Base-by-base conservation (phyloP, 768 basidiomycete species). In the Psilocybe cubensis region DNA sequence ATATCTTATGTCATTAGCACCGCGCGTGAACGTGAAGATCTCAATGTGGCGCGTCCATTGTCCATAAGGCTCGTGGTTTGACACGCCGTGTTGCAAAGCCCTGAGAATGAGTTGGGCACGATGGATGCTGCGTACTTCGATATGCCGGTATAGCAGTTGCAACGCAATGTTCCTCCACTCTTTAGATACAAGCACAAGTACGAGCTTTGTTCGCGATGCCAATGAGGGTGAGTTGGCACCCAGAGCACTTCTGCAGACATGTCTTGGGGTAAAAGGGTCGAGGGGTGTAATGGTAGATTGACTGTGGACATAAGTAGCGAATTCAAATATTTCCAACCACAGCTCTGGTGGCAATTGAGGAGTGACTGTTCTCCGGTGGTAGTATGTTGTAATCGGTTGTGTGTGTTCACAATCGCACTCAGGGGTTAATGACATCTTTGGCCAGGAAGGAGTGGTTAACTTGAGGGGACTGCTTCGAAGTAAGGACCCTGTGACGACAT, bases 281-380 rank as follows among this genome's bases (percentile, higher is more conserved):
- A 78, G 62, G 8, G 79, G 79, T 20, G 70, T 70, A 59, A 84
- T 71, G 28, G 78, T 74, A 43, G 74, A 71, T 42, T 78, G 68
- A 7, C 69, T 70, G 58, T 80, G 77, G 48, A 80, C 71, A 64
- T 81, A 77, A 14, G 82, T 83, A 4, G 81, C 78, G 64, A 81
- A 83, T 54, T 81, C 76, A 66, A 85, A 83, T 33, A 85, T 85
- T 59, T 83, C 82, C 18, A 82, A 71, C 79, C 81, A 82, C 35
- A 85, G 63, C 57, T 85, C 82, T 17, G 75, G 70, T 7, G 82
- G 80, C n/a, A 83, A 68, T 46, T 75, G 68, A 31, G 35, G 35
- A 17, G 14, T 4, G 4, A 4, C 14, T 14, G 71, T 72, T 25
- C 17, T 38, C 41, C 8, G 38, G 23, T 47, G 45, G n/a, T 1